Evolutionary conservation across 2,329 filamentous ascomycete genomes (phyloP).

Genomic region (Pestalotiopsis sp.): DNA sequence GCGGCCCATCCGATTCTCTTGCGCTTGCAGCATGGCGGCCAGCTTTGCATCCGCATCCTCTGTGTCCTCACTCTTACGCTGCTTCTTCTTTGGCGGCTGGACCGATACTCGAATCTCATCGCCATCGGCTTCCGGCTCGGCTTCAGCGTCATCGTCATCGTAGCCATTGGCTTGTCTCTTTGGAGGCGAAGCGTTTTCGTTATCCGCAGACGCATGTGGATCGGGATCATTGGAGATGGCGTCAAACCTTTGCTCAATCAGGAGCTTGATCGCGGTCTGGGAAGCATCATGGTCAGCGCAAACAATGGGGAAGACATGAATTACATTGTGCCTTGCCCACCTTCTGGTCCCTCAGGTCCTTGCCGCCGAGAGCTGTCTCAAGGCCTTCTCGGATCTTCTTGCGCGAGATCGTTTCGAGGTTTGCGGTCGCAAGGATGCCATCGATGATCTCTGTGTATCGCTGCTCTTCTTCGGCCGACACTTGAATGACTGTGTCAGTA

Average conservation of each 20-base stretch:
- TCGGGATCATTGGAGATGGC: constrained; percentile 50
- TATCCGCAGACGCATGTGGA: constrained; percentile 21
- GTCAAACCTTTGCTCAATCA: constrained; percentile 77
- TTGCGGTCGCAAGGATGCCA: constrained; percentile 57
- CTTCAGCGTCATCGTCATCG: constrained; percentile 33
- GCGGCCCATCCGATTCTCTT: constrained; percentile 77
- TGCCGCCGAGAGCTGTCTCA: constrained; percentile 56
- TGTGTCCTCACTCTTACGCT: constrained; percentile 60
- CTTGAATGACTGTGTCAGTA: constrained; percentile 4
- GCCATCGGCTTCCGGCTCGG: constrained; percentile 33
- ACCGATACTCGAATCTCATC: constrained; percentile 52
- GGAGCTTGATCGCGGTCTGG: constrained; percentile 70
- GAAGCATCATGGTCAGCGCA: background rate
- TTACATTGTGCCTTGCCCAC: constrained; percentile 34
- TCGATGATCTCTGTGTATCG: constrained; percentile 64
- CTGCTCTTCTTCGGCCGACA: constrained; percentile 44
- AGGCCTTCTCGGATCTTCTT: constrained; percentile 64
- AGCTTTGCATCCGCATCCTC: constrained; percentile 84
- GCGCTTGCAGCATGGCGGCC: constrained; percentile 86
- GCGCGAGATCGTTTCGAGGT: constrained; percentile 65
- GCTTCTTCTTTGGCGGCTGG: constrained; percentile 64
- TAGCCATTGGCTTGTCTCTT: constrained; percentile 28
- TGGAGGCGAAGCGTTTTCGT: constrained; percentile 22
- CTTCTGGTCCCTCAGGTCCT: constrained; percentile 63
- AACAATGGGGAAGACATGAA: background rate